These are phyloP conservation scores for Pneumocystis murina DNA, from an alignment of 1,139 yeast genomes.

Conservation along the genomic window DNA sequence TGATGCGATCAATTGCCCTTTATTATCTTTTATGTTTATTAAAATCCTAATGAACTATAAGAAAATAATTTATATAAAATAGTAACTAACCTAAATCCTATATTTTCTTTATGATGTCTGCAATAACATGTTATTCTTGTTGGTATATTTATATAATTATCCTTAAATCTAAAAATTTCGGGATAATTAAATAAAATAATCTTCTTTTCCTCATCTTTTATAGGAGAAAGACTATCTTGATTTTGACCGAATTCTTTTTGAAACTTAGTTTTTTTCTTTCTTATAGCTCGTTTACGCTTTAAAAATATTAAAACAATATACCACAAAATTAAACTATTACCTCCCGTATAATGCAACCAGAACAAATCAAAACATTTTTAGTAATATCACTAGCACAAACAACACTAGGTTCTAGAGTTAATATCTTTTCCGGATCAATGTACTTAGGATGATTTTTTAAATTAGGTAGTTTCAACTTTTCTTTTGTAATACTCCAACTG, in stretches of 20 bases:
- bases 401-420: constrained; percentile 27
- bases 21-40: constrained; percentile 49
- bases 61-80: neutral
- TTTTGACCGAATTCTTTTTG: constrained; percentile 31
- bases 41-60: constrained; percentile 31
- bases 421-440: constrained; percentile 21
- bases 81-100: constrained; percentile 43
- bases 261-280: neutral
- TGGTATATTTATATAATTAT: constrained; percentile 49
- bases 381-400: constrained; percentile 25
- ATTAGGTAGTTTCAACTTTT: constrained; percentile 35
- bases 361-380: constrained; percentile 60
- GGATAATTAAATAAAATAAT: constrained; percentile 84
- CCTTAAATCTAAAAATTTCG: constrained; percentile 65
- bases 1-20: constrained; percentile 54
- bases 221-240: constrained; percentile 62
- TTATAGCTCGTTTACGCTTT: constrained; percentile 1
- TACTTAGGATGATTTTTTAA: constrained; percentile 32
- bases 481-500: constrained; percentile 72
- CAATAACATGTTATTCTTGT: constrained; percentile 90
- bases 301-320: constrained; percentile 5
- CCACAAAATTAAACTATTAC: constrained; percentile 35
- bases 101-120: constrained; percentile 76
- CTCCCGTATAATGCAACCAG: constrained; percentile 80
- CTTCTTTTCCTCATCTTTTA: constrained; percentile 55